Percentiles rank a stretch among this genome's conserved stretches.
Conservation (phyloP, 2,329 filamentous ascomycete species). For the Endocalyx cinctus region DNA sequence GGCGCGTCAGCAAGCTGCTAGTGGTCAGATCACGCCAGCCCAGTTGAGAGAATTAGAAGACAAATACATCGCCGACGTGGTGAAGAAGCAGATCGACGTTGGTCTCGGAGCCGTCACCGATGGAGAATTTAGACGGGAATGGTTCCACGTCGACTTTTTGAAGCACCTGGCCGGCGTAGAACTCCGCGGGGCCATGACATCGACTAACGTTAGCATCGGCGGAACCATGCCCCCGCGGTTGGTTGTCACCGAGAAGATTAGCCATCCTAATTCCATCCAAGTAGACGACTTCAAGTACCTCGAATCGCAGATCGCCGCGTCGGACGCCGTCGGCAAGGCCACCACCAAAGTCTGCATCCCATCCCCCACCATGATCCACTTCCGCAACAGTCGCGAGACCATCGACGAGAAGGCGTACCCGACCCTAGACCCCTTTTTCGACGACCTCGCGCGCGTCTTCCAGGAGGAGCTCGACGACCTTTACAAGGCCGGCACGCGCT, state of each 20-base stretch:
- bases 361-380: conserved; percentile 56
- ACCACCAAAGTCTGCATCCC: conserved; percentile 54
- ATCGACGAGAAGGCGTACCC: conserved; percentile 51
- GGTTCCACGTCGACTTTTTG: conserved; percentile 56
- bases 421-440: conserved; percentile 50
- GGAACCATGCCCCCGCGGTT: conserved; percentile 50
- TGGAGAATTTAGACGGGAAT: conserved; percentile 52
- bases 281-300: conserved; percentile 53
- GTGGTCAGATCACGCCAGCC: conserved; percentile 34
- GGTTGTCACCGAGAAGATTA: conserved; percentile 50
- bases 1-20: conserved; percentile 42
- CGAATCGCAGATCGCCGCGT: conserved; percentile 38
- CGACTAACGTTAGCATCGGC: conserved; percentile 39
- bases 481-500: conserved; percentile 48
- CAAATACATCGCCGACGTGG: conserved; percentile 42
- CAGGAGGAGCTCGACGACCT: conserved; percentile 49
- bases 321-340: conserved; percentile 23
- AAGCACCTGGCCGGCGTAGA: conserved; percentile 50
- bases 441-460: conserved; percentile 49
- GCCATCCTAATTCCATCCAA: conserved; percentile 49
- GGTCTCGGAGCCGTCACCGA: conserved; percentile 49
- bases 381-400: conserved; percentile 49
- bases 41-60: conserved; percentile 48
- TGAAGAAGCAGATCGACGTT: conserved; percentile 42
- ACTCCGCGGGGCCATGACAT: conserved; percentile 40